These are phyloP conservation scores for Kuraishia molischiana DNA, from an alignment of 805 yeast species.

Conservation along the genomic window DNA sequence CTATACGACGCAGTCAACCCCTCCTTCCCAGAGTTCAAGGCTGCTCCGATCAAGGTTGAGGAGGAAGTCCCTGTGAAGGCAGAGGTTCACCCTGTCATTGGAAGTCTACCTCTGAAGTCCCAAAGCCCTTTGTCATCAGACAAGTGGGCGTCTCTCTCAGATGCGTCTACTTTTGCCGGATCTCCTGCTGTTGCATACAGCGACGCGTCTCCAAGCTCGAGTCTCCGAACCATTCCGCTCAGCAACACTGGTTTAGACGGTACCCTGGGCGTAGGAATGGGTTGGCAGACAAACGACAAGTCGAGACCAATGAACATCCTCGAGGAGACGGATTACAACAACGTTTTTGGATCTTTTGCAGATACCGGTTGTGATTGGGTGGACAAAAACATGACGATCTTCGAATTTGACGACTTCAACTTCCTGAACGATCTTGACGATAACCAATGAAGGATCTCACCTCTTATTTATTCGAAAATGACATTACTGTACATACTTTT, in stretches of 20 bases:
- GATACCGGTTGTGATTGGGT: slow-evolving; percentile 55
- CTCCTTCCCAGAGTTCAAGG: slow-evolving; percentile 14
- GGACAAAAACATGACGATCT: slow-evolving; percentile 30
- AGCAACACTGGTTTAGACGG: background rate
- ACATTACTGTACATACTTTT: background rate
- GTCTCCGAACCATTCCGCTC: background rate
- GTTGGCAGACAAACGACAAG: background rate
- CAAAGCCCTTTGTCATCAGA: too few relatives aligned
- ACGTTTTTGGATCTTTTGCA: slow-evolving; percentile 9
- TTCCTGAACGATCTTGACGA: slow-evolving; percentile 3
- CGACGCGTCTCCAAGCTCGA: background rate
- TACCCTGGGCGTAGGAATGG: too few relatives aligned
- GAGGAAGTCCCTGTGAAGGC: slow-evolving; percentile 1
- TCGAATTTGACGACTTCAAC: slow-evolving; percentile 25
- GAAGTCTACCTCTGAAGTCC: background rate
- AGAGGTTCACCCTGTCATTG: too few relatives aligned
- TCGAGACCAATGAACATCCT: background rate
- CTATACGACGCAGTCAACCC: slow-evolving; percentile 26
- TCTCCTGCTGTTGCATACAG: background rate
- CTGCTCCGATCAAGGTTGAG: background rate
- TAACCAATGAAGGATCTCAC: background rate
- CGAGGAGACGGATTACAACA: slow-evolving; percentile 1
- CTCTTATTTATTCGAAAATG: background rate
- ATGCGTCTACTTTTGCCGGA: background rate
- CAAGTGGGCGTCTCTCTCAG: background rate